Evolutionary conservation across 2,329 filamentous ascomycete genomes (phyloP).

Genomic region (Helotiales sp.): DNA sequence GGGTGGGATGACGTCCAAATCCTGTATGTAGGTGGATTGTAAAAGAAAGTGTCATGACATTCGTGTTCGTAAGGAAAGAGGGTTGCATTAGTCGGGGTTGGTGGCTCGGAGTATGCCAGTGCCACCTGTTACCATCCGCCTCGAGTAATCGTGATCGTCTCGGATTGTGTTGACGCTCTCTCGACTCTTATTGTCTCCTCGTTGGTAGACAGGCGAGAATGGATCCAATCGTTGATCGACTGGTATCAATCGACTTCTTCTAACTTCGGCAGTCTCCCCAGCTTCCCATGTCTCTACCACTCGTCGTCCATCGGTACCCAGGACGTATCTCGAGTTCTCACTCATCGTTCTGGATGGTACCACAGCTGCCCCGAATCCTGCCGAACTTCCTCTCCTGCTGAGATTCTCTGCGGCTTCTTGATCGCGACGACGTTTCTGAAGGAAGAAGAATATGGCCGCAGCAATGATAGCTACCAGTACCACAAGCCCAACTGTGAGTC

Average conservation of each 20-base stretch:
- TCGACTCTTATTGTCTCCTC: conserved; percentile 60
- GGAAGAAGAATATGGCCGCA: conserved; percentile 49
- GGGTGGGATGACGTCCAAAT: conserved; percentile 31
- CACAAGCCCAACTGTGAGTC: conserved; percentile 58
- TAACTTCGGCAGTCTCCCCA: conserved; percentile 37
- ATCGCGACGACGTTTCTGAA: conserved; percentile 50
- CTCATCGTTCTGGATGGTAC: conserved; percentile 43
- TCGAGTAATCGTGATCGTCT: conserved; percentile 69
- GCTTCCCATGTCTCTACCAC: conserved; percentile 43
- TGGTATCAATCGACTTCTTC: conserved; percentile 61
- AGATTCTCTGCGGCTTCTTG: conserved; percentile 44
- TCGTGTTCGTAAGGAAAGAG: conserved; percentile 33
- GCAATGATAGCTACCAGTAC: conserved; percentile 49
- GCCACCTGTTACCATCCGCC: conserved; percentile 52
- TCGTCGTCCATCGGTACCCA: conserved; percentile 42
- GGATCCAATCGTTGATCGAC: conserved; percentile 69
- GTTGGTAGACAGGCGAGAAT: conserved; percentile 60
- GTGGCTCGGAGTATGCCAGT: conserved; percentile 60
- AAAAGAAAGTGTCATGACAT: conserved; percentile 33
- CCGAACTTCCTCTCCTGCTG: conserved; percentile 34
- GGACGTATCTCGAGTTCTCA: conserved; percentile 44
- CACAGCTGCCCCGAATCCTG: conserved; percentile 35
- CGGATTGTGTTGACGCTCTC: conserved; percentile 68
- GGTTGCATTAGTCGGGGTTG: conserved; percentile 56
- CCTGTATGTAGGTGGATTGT: conserved; percentile 30